Evolutionary conservation across 495 filamentous ascomycete genomes (phyloP), one percentile per base, ranked within the genome.

Genomic region (Xylaria nigripes): DNA sequence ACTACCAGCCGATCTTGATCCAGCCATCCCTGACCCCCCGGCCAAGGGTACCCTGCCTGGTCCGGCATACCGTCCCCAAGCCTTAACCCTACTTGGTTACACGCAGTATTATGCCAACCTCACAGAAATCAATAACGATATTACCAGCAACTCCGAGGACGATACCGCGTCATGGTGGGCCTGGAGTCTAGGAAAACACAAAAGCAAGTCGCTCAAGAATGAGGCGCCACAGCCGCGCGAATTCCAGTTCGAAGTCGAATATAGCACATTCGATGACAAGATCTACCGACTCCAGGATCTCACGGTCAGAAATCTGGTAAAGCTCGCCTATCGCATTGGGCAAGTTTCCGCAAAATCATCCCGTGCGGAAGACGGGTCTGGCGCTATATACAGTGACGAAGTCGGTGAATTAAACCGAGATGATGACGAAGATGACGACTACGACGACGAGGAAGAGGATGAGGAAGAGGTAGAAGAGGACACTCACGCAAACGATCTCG

Each of bases 91-190:
- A 56, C 75, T 87, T 2, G 76, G 86, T 9, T 96, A 86, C 64
- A 90, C 82, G 3, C 93, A 99, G 60, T 96, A 94, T 71, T 95
- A 78, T 67, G 90, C 91, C 41, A 99, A 99, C 70, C 72, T 99
- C 2, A 96, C 94, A 0, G 70, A 78, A 54, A 84, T 94, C 72
- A 94, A 97, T 65, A 85, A 84, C 42, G 76, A 84, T 60, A 73
- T 79, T 54, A 54, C 53, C 2, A 45, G 44, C 9, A 43, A 58
- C 13, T 15, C 50, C 3, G 55, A 64, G 12, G 66, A 61, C 2
- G 59, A 69, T 2, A 38, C 44, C 13, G 48, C 61, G 18, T 66
- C 61, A 48, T 57, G 25, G 48, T 63, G 29, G 53, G 63, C 68
- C 45, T 80, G 75, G 73, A 66, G 70, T 3, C 67, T 76, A 19